Conservation (phyloP, 257 asterid species). For the Prunella vulgaris region DNA sequence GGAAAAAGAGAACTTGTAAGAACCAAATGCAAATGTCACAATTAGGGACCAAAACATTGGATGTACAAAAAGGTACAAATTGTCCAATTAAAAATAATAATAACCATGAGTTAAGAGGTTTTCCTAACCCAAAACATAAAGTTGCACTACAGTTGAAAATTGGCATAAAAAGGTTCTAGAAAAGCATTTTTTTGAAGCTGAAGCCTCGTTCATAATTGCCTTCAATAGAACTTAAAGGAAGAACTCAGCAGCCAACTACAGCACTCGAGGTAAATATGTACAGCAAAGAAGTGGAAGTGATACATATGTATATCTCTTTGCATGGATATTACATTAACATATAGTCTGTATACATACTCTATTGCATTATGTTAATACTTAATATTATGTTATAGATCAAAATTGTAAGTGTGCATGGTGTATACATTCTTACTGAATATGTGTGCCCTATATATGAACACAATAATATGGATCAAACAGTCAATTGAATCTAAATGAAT, state of each 20-base stretch:
- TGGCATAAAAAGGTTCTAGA: neutral
- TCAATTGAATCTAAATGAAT: neutral
- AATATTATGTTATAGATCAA: neutral
- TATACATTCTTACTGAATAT: neutral
- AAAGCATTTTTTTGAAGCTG: neutral
- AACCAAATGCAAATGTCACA: constrained; percentile 15
- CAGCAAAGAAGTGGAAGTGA: neutral
- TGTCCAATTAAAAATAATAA: neutral
- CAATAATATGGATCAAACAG: constrained; percentile 1
- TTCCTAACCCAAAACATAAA: constrained; percentile 2
- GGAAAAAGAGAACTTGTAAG: constrained; percentile 24
- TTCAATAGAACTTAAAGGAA: neutral
- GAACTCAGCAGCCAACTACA: neutral
- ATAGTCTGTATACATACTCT: neutral
- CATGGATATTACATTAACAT: neutral
- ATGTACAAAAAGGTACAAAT: neutral
- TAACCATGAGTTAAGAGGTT: neutral
- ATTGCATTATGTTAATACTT: neutral
- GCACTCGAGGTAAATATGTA: neutral
- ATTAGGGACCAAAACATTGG: constrained; percentile 1
- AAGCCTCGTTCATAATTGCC: constrained; percentile 11
- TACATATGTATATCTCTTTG: neutral
- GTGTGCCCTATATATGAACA: neutral
- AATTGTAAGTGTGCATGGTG: neutral
- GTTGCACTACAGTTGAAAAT: neutral